A percentile compares a stretch with the other conserved stretches of the same genome.
These are phyloP conservation scores for Aspergillus homomorphus DNA, from an alignment of 495 filamentous ascomycete genomes.

Conservation along the genomic window DNA sequence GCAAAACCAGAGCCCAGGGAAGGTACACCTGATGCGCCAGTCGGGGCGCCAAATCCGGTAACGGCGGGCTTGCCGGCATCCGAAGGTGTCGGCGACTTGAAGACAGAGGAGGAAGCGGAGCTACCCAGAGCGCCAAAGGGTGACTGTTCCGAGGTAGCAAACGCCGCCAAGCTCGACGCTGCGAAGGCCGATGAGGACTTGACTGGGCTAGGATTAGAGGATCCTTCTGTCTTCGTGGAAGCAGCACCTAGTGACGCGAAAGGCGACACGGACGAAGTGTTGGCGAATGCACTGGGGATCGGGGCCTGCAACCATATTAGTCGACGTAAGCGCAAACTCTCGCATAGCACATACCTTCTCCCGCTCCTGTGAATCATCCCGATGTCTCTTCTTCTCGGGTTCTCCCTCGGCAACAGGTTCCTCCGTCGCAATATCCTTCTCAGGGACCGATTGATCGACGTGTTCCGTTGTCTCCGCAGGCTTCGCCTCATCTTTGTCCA, in stretches of 20 bases:
- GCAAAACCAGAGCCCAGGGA: constrained; percentile 42
- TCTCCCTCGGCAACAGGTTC: constrained; percentile 28
- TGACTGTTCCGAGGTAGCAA: constrained; percentile 53
- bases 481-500: constrained; percentile 41
- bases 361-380: constrained; percentile 43
- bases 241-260: constrained; percentile 42
- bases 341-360: constrained; percentile 18
- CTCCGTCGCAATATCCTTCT: constrained; percentile 13
- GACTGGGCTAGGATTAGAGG: constrained; percentile 24
- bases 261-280: constrained; percentile 49
- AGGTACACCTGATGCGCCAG: constrained; percentile 33
- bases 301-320: constrained; percentile 32
- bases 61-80: constrained; percentile 21
- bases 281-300: constrained; percentile 50
- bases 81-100: constrained; percentile 27
- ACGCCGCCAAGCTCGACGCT: constrained; percentile 47
- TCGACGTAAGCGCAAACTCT: not conserved
- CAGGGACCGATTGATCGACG: constrained; percentile 22
- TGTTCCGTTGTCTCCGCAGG: constrained; percentile 16
- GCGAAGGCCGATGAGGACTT: constrained; percentile 54
- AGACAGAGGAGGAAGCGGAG: constrained; percentile 37
- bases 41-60: constrained; percentile 34
- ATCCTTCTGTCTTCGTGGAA: constrained; percentile 16
- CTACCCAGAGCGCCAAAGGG: constrained; percentile 53
- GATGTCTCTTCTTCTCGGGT: constrained; percentile 47